phyloP scores from a whole-genome alignment of 805 yeast genomes.

The Barnettozyma botsteinii region DNA sequence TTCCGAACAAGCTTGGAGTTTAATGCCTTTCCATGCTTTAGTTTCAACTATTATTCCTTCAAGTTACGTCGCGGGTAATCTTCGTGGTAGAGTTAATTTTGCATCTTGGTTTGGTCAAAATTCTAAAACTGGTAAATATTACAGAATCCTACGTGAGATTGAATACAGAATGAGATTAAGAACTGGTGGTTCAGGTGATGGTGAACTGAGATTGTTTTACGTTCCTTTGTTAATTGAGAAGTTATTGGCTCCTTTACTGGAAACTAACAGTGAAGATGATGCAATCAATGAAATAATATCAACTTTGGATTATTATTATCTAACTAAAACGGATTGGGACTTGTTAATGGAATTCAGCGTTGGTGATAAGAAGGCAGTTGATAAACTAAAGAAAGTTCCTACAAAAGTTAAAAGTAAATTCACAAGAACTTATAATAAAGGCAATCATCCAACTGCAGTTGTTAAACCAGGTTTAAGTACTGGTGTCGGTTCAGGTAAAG shows the following conservation, averaged over 20 bases:
- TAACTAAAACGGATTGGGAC: conserved; percentile 93
- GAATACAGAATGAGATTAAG: conserved; percentile 82
- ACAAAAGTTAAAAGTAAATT: conserved; percentile 79
- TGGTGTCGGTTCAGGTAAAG: conserved; percentile 18
- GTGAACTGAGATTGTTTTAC: conserved; percentile 71
- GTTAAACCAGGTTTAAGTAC: conserved; percentile 66
- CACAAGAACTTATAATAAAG: conserved; percentile 75
- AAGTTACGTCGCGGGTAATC: conserved; percentile 63
- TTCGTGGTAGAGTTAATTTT: conserved; percentile 67
- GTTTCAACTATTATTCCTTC: conserved; percentile 82
- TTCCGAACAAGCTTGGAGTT: conserved; percentile 89
- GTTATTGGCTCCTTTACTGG: conserved; percentile 50
- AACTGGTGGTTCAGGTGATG: conserved; percentile 73
- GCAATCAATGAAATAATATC: conserved; percentile 53
- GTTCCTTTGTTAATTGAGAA: conserved; percentile 56
- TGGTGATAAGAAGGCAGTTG: conserved; percentile 48
- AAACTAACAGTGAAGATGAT: conserved; percentile 52
- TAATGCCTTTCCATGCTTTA: conserved; percentile 86
- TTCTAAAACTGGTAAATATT: conserved; percentile 74
- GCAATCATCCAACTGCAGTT: conserved; percentile 79
- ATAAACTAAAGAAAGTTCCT: conserved; percentile 54
- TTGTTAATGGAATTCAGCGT: conserved; percentile 76
- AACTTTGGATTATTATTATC: conserved; percentile 77
- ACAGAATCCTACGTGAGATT: conserved; percentile 74
- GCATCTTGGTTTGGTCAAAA: conserved; percentile 88